Evolutionary conservation across 331 rosid genomes (phyloP), one percentile per base, ranked within the genome.

Genomic region (Cydonia oblonga): DNA sequence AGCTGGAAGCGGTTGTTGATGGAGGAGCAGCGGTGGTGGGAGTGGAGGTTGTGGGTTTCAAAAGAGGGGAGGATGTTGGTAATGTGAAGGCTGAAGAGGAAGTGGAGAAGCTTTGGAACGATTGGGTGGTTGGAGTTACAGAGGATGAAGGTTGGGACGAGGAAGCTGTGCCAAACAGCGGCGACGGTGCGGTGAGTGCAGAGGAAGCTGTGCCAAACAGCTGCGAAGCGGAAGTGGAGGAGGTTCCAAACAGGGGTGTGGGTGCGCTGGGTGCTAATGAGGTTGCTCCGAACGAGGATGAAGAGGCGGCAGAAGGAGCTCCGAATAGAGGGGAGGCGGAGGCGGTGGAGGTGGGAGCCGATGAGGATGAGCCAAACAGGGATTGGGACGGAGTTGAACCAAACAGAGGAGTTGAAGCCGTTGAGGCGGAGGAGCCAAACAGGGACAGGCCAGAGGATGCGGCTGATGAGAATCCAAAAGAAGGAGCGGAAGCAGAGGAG

Each of bases 11-110:
- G n/a, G 53, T 46, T 46, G n/a, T 15, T 46, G 53, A 46, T 46
- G 53, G 53, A 15, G 53, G n/a, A 25, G 28, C 69, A 67, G 81
- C 9, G 20, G 86, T 24, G 42, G 90, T 29, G 2, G 72, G 15
- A 5, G 78, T 12, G 30, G 18, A 63, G 18, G 86, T 66, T 42
- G 90, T 46, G n/a, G 53, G 53, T 46, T 46, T 46, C 2, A 81
- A 72, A 73, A 84, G 80, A 22, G 76, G 38, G 29, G 90, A 74
- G 64, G 52, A 46, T 46, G 58, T 63, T n/a, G 87, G 60, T 22
- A 87, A 81, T 14, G 52, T 44, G 19, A 44, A 14, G 19, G 76
- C 42, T 42, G 90, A 56, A 4, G 81, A 61, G 4, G 88, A 72
- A 26, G 88, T 56, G 4, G 84, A 44, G 33, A 79, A 44, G 19